Base-by-base conservation (phyloP, 352 stramenopile species). In the Phytopythium ostracodes region DNA sequence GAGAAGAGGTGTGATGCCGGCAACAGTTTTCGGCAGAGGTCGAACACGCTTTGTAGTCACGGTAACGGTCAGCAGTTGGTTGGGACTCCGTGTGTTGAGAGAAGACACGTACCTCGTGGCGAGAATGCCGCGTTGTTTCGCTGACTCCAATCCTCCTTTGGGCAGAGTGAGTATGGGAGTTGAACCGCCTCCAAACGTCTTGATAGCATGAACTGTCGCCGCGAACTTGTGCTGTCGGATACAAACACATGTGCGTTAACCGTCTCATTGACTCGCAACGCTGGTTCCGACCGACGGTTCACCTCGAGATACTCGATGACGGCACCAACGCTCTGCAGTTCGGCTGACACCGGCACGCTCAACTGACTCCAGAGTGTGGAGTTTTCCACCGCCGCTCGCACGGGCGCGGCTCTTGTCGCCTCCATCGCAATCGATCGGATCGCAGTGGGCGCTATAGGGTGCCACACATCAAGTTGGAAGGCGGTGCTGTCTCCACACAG, bases 221-320 rank as follows among this genome's bases (percentile, higher is more conserved):
- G 27, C 33, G 22, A 56, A 56, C 50, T 56, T 56, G 50, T 36
- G 27, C 50, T 56, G 27, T 7, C 4, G 10, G 40, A 27, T 20
- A 25, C 20, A 24, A 8, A 38, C 2, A 25, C 11, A 4, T 4
- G 18, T 3, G 29, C 7, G 29, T 56, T 7, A 56, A 24, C 14
- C 25, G 27, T 11, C 25, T 27, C 8, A 0, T 44, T 7, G 9
- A 56, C 6, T 42, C 27, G n/a, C 50, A 22, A 14, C 8, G 29
- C 8, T 12, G 22, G 12, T 14, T 2, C 38, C 59, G 8, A n/a
- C 36, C 3, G 10, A 42, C 15, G 36, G 5, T 11, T 42, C 42
- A 83, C 75, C 65, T 81, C 36, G 15, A 84, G 58, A 50, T 72
- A 81, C 22, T 66, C 49, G 24, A 73, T 50, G 29, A 84, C 56